Conservation (phyloP, 2,329 filamentous ascomycete genomes). For the Aaosphaeria pasadenensis region DNA sequence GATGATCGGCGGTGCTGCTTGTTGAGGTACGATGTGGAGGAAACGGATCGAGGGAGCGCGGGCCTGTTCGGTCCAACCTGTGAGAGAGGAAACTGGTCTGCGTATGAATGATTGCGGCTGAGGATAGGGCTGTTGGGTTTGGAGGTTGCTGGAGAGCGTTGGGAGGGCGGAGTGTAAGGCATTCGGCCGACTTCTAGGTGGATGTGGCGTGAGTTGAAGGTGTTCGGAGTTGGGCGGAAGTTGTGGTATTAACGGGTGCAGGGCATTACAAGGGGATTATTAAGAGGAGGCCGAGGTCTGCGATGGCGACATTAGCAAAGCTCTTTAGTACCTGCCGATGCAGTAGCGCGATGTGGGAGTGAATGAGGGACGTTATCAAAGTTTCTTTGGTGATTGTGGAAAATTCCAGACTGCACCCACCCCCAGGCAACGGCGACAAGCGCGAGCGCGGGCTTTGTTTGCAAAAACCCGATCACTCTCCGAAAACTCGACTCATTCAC, state of each 20-base stretch:
- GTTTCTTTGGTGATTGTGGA: slow-evolving; percentile 1
- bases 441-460: too few relatives aligned
- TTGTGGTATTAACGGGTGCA: slow-evolving; percentile 32
- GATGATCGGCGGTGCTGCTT: slow-evolving; percentile 61
- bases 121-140: slow-evolving; percentile 50
- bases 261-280: slow-evolving; percentile 43
- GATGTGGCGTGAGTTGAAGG: slow-evolving; percentile 29
- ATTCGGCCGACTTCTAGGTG: slow-evolving; percentile 54
- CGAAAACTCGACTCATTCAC: too few relatives aligned
- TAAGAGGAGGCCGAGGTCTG: slow-evolving; percentile 7
- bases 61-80: slow-evolving; percentile 38
- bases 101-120: slow-evolving; percentile 52
- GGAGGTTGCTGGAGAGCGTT: slow-evolving; percentile 58
- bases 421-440: not conserved
- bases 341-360: not conserved
- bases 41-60: slow-evolving; percentile 54
- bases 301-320: too few relatives aligned
- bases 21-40: slow-evolving; percentile 60
- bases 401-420: not conserved
- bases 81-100: slow-evolving; percentile 36
- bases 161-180: slow-evolving; percentile 84
- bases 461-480: too few relatives aligned
- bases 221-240: slow-evolving; percentile 21
- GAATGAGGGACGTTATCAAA: not conserved
- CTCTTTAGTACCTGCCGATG: too few relatives aligned